Evolutionary conservation across 139 green algal species (phyloP), one percentile per base, ranked within the genome.

Genomic region (Chloropicon primus): DNA sequence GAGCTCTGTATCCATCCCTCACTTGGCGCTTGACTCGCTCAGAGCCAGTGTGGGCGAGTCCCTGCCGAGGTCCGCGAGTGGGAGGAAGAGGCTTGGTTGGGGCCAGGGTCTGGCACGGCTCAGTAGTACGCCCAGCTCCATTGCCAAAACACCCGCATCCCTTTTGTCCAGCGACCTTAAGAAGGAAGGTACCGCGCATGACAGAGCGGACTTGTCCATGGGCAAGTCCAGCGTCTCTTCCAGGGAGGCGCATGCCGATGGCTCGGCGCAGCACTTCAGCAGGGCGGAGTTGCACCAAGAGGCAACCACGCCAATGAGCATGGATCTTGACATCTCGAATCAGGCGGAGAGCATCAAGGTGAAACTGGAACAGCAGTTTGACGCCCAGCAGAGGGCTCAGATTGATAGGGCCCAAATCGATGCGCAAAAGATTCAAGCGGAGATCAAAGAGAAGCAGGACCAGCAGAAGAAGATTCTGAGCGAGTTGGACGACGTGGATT

Each of bases 31-130:
- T 5, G 41, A 62, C 41, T 62, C 41, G 10, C 41, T 62, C 5
- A 62, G 17, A 62, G 41, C 41, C 10, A 62, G 41, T 17, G 17
- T 17, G 41, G 41, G 10, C 10, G 41, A 62, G 41, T 62, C 41
- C 41, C 41, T 62, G 41, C 41, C 41, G 17, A 62, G 41, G 17
- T 62, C 41, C 17, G 41, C 41, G 10, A 62, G 41, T 17, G 41
- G 41, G 10, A 62, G 41, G 41, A 79, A 79, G 24, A 73, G 75
- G 25, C 80, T 84, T 24, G 76, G 72, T n/a, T 84, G 81, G 81
- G 81, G 81, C 22, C 77, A 82, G 29, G 77, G 77, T 17, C 28
- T 84, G 0, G 81, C 77, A 1, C 26, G 81, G 21, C 77, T 84
- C 5, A 62, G 17, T 17, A 62, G 41, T 17, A 62, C 41, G 5